A percentile compares a stretch with the other conserved stretches of the same genome.
Conservation (phyloP, 169 alveolate species). For the Haemoproteus tartakovskyi region DNA sequence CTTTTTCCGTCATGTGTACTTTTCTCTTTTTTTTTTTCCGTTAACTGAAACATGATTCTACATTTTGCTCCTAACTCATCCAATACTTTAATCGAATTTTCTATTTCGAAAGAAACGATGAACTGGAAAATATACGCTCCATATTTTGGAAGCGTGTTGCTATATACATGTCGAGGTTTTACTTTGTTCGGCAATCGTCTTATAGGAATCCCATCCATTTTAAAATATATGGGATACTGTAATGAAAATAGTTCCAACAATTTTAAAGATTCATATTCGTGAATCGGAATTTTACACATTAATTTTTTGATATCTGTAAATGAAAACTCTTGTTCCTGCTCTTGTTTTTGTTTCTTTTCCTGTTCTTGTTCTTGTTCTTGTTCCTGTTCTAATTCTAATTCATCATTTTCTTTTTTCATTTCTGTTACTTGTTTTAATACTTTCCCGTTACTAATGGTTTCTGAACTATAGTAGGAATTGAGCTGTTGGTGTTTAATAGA, state of each 20-base stretch:
- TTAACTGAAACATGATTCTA: conserved; percentile 51
- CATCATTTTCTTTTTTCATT: neutral
- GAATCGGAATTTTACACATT: conserved; percentile 49
- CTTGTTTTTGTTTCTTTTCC: neutral
- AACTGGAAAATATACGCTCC: conserved; percentile 65
- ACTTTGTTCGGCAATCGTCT: conserved; percentile 26
- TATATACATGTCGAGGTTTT: conserved; percentile 42
- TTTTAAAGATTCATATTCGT: conserved; percentile 57
- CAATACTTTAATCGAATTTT: conserved; percentile 66
- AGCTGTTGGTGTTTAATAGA: neutral
- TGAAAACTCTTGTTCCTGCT: conserved; percentile 5
- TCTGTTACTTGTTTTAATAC: neutral
- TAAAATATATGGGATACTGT: conserved; percentile 63
- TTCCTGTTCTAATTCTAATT: no score
- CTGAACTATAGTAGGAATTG: neutral
- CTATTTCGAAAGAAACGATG: conserved; percentile 58
- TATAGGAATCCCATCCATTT: conserved; percentile 42
- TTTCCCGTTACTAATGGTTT: no score
- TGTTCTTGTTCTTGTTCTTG: neutral
- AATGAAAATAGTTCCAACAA: conserved; percentile 55
- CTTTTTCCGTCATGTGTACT: neutral
- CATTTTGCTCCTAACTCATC: conserved; percentile 62
- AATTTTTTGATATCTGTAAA: conserved; percentile 24
- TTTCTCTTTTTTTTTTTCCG: conserved; percentile 31
- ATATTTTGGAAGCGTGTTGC: conserved; percentile 40